Evolutionary conservation across 805 yeast genomes (phyloP).

Genomic region (Yarrowia porcina): DNA sequence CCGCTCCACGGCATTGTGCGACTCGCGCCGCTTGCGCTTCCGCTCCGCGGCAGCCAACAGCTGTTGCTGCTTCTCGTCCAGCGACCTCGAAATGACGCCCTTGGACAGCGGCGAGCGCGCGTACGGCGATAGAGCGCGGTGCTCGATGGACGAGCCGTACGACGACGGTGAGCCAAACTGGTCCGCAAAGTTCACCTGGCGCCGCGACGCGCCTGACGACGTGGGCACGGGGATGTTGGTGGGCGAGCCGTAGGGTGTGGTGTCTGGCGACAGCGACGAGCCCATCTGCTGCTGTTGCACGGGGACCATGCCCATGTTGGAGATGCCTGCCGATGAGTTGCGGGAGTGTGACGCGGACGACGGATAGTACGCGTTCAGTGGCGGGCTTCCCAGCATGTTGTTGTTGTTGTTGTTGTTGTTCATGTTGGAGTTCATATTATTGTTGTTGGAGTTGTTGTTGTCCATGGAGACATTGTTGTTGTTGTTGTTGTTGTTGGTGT

Average conservation of each 20-base stretch:
- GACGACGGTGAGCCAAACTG: slow-evolving; percentile 25
- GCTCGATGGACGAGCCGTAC: slow-evolving; percentile 23
- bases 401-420: background rate
- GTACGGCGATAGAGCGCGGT: slow-evolving; percentile 19
- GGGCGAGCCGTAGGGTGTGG: slow-evolving; percentile 20
- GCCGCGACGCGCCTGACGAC: background rate
- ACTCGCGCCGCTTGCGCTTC: slow-evolving; percentile 72
- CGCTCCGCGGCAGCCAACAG: slow-evolving; percentile 60
- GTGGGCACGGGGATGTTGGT: slow-evolving; percentile 16
- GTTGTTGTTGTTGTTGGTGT: slow-evolving; percentile 11
- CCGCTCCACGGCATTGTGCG: slow-evolving; percentile 92
- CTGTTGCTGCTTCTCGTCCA: slow-evolving; percentile 30
- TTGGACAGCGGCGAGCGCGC: slow-evolving; percentile 18
- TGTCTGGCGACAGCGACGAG: slow-evolving; percentile 14
- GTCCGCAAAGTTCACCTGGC: slow-evolving; percentile 23
- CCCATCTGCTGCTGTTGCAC: slow-evolving; percentile 16
- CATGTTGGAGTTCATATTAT: slow-evolving; percentile 23
- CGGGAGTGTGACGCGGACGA: slow-evolving; percentile 8
- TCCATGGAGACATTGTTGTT: background rate
- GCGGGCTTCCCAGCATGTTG: slow-evolving; percentile 26
- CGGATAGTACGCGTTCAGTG: slow-evolving; percentile 1
- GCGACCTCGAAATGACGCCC: slow-evolving; percentile 23
- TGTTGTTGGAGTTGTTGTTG: slow-evolving; percentile 24
- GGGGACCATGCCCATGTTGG: slow-evolving; percentile 25
- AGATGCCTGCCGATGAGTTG: slow-evolving; percentile 19